Evolutionary conservation across 495 filamentous ascomycete genomes (phyloP), one percentile per base, ranked within the genome.

Genomic region (Xylaria longipes): DNA sequence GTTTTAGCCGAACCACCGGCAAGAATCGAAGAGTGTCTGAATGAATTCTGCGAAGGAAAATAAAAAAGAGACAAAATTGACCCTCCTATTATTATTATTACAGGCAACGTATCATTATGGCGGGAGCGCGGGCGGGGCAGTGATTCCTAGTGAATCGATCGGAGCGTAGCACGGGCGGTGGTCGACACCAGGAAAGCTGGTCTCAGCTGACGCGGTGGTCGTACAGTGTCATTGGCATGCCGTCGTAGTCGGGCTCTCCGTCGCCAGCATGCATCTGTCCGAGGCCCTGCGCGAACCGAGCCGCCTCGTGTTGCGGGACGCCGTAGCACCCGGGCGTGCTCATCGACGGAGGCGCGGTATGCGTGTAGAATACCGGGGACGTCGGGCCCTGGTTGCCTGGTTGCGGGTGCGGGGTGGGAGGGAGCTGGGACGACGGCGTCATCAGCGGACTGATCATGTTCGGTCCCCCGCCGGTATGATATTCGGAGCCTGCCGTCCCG

Each of bases 181-280:
- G n/a, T n/a, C n/a, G 45, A 46, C 45, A 29, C 50, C 3, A 4
- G 14, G 27, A 56, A 17, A 31, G 27, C 52, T 22, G 0, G 48
- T 27, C 22, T 58, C 52, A 71, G 50, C 50, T 45, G 29, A 65
- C 62, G 33, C 25, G 31, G 29, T 66, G 61, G 12, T 66, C 62
- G 12, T 71, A 71, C 35, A 71, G 37, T 20, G 61, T 14, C 31
- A 72, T 61, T 5, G 64, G 45, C 64, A 72, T 72, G 46, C 64
- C 64, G 12, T 72, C 70, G 64, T 68, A 72, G 62, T 72, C 70
- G 43, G 64, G 64, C 45, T 72, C 63, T 5, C 45, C 64, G 43
- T 68, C 65, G 11, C 17, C 46, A 12, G 22, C 54, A 0, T 29
- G 52, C 22, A 54, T 33, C 17, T 61, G 66, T 9, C 56, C 50